A percentile compares a stretch with the other conserved stretches of the same genome.
Conservation (phyloP, 2,329 filamentous ascomycete genomes). For the Paracoccidioides brasiliensis region DNA sequence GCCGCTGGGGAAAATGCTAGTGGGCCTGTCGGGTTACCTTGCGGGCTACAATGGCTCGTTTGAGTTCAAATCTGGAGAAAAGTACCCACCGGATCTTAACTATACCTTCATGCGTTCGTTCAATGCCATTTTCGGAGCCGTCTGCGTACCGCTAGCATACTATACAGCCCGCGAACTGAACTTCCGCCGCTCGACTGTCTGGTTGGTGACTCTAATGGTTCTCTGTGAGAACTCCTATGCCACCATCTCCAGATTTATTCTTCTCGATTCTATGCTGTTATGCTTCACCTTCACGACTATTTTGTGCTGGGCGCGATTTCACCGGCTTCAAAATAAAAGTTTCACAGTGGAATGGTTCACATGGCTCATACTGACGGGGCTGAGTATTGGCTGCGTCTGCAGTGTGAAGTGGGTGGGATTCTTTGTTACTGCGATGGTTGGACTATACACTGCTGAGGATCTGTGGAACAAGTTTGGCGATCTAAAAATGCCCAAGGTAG, state of each 20-base stretch:
- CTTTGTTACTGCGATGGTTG: conserved; percentile 89
- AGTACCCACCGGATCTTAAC: conserved; percentile 83
- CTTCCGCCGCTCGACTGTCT: conserved; percentile 74
- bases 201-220: conserved; percentile 93
- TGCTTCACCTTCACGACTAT: conserved; percentile 98
- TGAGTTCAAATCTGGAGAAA: conserved; percentile 98
- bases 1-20: conserved; percentile 94
- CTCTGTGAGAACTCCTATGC: conserved; percentile 99
- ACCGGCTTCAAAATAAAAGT: conserved; percentile 69
- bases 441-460: conserved; percentile 90
- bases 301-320: conserved; percentile 95
- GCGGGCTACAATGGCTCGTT: conserved; percentile 98
- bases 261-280: conserved; percentile 95
- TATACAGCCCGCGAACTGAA: conserved; percentile 86
- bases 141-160: conserved; percentile 88
- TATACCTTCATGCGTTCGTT: conserved; percentile 98
- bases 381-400: conserved; percentile 95
- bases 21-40: conserved; percentile 88
- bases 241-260: conserved; percentile 94
- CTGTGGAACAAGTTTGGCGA: conserved; percentile 98
- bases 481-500: conserved; percentile 72
- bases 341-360: conserved; percentile 88
- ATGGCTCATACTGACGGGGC: conserved; percentile 84
- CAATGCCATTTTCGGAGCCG: conserved; percentile 86
- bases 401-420: conserved; percentile 98